A percentile compares a stretch with the other conserved stretches of the same genome.
phyloP scores from a whole-genome alignment of 164 flowering plant species.

The Brasenia schreberi region DNA sequence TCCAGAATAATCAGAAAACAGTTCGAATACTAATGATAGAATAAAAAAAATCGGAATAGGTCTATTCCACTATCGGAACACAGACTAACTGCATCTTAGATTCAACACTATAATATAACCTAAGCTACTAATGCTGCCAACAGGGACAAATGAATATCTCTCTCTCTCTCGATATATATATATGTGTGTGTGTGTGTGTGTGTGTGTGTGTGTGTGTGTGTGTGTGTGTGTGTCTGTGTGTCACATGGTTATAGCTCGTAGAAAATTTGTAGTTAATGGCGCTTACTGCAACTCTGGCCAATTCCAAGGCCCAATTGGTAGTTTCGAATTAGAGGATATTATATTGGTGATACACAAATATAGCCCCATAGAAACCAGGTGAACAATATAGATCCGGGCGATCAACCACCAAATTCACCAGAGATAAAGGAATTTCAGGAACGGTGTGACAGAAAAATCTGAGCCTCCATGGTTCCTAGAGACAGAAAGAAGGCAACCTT shows the following conservation, averaged over 20 bases:
- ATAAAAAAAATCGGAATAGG: too few species aligned
- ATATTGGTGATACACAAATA: background rate
- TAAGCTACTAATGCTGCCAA: too few species aligned
- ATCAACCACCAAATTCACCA: background rate
- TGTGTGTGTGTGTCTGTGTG: too few species aligned
- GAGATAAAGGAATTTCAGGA: background rate
- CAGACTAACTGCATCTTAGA: too few species aligned
- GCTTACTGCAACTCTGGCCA: background rate
- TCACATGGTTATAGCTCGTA: too few species aligned
- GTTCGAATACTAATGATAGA: too few species aligned
- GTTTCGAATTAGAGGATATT: background rate
- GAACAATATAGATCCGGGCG: background rate
- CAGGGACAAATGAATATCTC: too few species aligned
- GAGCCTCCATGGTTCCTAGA: conserved; percentile 49
- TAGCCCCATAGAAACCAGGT: background rate
- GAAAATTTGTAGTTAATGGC: background rate
- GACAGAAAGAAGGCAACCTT: conserved; percentile 62
- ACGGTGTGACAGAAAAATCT: background rate
- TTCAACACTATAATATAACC: too few species aligned
- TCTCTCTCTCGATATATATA: background rate
- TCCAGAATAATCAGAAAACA: too few species aligned
- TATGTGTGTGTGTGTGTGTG: too few species aligned
- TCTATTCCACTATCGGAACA: too few species aligned
- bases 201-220: too few species aligned
- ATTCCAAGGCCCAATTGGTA: background rate